Percentiles rank a stretch among this genome's conserved stretches.
These are phyloP conservation scores for Elsinoe ampelina DNA, from an alignment of 2,329 filamentous ascomycete genomes.

Conservation along the genomic window DNA sequence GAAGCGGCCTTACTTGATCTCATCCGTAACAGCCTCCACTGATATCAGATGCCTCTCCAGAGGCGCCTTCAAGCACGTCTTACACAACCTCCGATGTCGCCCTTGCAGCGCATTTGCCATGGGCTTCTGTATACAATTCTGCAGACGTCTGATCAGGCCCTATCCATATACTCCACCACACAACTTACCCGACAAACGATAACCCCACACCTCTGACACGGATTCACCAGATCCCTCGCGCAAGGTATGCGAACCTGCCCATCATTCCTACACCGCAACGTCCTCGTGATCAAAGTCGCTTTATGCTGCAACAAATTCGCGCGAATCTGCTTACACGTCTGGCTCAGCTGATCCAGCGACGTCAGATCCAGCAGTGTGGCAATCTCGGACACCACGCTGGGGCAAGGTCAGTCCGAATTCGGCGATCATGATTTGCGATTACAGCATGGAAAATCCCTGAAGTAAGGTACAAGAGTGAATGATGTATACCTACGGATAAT, in stretches of 20 bases:
- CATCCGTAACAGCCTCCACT: background rate
- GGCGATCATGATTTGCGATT: background rate
- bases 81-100: constrained; percentile 74
- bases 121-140: constrained; percentile 85
- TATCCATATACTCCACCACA: background rate
- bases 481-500: constrained; percentile 6
- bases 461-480: background rate
- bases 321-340: constrained; percentile 71
- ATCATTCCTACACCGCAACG: constrained; percentile 57
- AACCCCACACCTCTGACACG: constrained; percentile 67
- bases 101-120: constrained; percentile 50
- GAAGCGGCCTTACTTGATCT: background rate
- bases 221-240: constrained; percentile 76
- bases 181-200: constrained; percentile 67
- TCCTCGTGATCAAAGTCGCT: constrained; percentile 60
- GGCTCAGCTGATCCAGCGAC: constrained; percentile 72
- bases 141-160: constrained; percentile 10
- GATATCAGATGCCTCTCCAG: constrained; percentile 35
- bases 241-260: constrained; percentile 43
- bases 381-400: constrained; percentile 67
- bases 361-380: constrained; percentile 76
- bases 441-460: background rate
- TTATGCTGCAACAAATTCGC: constrained; percentile 71
- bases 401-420: constrained; percentile 1
- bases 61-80: constrained; percentile 62